A percentile compares a stretch with the other conserved stretches of the same genome.
phyloP scores from a whole-genome alignment of 2,329 filamentous ascomycete species.

The Neofusicoccum ribis region DNA sequence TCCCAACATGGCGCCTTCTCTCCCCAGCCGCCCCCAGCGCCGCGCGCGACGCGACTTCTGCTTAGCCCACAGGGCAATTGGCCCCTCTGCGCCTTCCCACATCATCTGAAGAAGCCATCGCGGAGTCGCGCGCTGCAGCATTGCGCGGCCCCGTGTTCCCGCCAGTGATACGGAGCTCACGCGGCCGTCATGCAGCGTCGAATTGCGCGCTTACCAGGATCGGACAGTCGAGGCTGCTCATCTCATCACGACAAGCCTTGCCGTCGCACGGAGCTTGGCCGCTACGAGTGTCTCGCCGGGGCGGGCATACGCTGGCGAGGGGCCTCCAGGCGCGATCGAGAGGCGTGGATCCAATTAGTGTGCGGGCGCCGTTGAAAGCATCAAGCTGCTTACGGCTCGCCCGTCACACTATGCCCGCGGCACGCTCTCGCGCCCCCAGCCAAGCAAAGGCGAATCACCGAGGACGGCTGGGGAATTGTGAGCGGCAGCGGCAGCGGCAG shows the following conservation, averaged over 20 bases:
- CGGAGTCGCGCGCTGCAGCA: background rate
- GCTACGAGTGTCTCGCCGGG: background rate
- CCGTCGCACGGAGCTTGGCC: background rate
- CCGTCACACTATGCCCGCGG: background rate
- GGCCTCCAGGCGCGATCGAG: background rate
- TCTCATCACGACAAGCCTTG: background rate
- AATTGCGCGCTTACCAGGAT: constrained; percentile 3
- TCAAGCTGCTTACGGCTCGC: background rate
- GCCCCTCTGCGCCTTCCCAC: background rate
- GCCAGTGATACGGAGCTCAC: constrained; percentile 1
- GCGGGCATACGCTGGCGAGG: constrained; percentile 7
- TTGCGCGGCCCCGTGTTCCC: constrained; percentile 5
- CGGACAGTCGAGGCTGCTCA: constrained; percentile 1
- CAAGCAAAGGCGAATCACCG: background rate
- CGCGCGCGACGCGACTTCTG: background rate
- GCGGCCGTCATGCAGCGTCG: constrained; percentile 1
- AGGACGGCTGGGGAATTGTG: constrained; percentile 9
- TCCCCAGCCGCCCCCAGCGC: background rate
- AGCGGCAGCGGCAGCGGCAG: background rate
- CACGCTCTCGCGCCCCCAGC: no score
- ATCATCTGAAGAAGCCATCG: background rate
- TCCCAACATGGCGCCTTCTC: constrained; percentile 4
- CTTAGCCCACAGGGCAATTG: background rate
- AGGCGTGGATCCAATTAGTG: background rate
- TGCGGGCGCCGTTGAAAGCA: constrained; percentile 9